Evolutionary conservation across 2,329 filamentous ascomycete species (phyloP).

Genomic region (Xylariaceae sp.): DNA sequence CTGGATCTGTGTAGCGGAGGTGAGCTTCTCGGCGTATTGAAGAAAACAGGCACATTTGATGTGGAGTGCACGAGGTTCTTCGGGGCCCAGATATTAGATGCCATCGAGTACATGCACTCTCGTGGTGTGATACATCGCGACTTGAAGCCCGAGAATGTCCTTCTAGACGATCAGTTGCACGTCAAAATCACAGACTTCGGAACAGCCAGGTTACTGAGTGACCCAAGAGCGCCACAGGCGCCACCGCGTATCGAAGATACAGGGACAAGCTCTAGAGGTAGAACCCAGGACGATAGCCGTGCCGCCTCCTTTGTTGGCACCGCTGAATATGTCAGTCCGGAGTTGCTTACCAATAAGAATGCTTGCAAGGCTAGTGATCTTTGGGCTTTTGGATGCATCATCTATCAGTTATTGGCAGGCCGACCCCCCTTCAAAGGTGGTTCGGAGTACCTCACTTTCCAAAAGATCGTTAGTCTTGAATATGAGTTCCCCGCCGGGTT

Average conservation of each 20-base stretch:
- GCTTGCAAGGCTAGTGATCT: conserved; percentile 97
- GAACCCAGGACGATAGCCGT: conserved; percentile 59
- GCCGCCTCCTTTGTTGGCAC: conserved; percentile 96
- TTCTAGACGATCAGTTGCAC: conserved; percentile 93
- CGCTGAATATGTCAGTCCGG: conserved; percentile 95
- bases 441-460: conserved; percentile 95
- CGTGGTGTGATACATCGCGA: conserved; percentile 95
- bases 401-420: conserved; percentile 95
- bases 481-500: conserved; percentile 92
- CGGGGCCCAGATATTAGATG: conserved; percentile 89
- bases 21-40: conserved; percentile 86
- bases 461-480: conserved; percentile 93
- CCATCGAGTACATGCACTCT: conserved; percentile 97
- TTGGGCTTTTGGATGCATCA: conserved; percentile 97
- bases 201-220: conserved; percentile 86
- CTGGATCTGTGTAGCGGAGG: conserved; percentile 89
- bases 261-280: conserved; percentile 35
- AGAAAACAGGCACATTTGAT: conserved; percentile 92
- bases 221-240: conserved; percentile 46
- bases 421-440: conserved; percentile 92
- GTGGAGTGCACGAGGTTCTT: conserved; percentile 94
- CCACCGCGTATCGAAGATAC: conserved; percentile 33
- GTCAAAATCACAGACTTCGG: conserved; percentile 99
- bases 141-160: conserved; percentile 93
- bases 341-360: conserved; percentile 93